Conservation (phyloP, 352 stramenopile species). For the Globisporangium alternatum region DNA sequence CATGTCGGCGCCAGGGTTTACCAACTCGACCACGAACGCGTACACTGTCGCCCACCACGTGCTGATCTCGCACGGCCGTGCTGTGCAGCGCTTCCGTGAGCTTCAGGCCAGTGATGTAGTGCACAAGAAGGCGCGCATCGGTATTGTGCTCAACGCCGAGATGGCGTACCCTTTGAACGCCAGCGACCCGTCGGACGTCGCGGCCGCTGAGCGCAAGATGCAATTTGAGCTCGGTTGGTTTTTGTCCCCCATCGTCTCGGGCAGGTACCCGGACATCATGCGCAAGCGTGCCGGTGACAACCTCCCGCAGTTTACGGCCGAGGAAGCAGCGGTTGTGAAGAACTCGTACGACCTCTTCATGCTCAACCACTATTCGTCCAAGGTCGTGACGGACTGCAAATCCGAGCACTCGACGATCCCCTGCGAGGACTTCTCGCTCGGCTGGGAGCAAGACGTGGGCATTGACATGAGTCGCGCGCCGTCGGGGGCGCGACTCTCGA, state of each 20-base stretch:
- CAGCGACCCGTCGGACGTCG: slow-evolving; percentile 34
- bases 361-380: slow-evolving; percentile 93
- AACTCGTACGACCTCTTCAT: slow-evolving; percentile 93
- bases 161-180: slow-evolving; percentile 72
- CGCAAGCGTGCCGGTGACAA: slow-evolving; percentile 60
- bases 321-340: slow-evolving; percentile 71
- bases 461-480: slow-evolving; percentile 48
- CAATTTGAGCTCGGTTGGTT: slow-evolving; percentile 93
- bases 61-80: slow-evolving; percentile 86
- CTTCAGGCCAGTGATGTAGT: slow-evolving; percentile 49
- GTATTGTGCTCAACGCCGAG: slow-evolving; percentile 91
- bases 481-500: slow-evolving; percentile 51
- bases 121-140: slow-evolving; percentile 70
- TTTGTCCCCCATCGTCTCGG: slow-evolving; percentile 85
- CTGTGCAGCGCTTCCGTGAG: slow-evolving; percentile 83
- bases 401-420: slow-evolving; percentile 27
- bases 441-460: slow-evolving; percentile 45
- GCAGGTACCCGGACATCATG: slow-evolving; percentile 93
- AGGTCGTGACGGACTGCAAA: slow-evolving; percentile 49
- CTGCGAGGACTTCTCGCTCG: slow-evolving; percentile 32
- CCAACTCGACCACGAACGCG: slow-evolving; percentile 36
- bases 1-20: slow-evolving; percentile 29
- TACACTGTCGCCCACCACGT: slow-evolving; percentile 87
- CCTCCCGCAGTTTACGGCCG: slow-evolving; percentile 84
- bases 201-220: slow-evolving; percentile 78